A percentile compares a stretch with the other conserved stretches of the same genome.
Conservation (phyloP, 176 grass and related monocot genomes). For the Saccharum spontaneum region DNA sequence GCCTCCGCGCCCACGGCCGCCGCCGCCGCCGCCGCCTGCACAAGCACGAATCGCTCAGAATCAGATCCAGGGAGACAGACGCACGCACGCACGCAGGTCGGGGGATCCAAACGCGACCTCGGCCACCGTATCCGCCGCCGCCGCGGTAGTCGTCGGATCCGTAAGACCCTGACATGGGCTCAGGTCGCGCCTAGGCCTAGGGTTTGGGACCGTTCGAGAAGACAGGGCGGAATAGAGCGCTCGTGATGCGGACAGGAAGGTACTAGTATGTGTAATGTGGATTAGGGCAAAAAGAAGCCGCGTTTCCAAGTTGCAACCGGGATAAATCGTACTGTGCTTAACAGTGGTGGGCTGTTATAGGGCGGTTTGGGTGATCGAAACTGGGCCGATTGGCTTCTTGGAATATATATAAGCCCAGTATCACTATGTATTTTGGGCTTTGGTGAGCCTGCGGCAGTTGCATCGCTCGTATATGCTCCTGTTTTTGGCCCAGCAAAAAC, state of each 20-base stretch:
- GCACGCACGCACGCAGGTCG: not conserved
- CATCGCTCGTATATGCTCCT: not conserved
- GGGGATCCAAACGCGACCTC: not conserved
- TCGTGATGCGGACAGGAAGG: not conserved
- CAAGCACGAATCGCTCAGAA: slow-evolving; percentile 25
- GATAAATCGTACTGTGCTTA: not conserved
- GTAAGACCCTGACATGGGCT: slow-evolving; percentile 63
- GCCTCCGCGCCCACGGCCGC: slow-evolving; percentile 37
- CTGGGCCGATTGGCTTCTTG: not conserved
- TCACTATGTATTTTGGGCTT: not conserved
- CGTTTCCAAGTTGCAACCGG: not conserved
- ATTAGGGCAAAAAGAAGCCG: slow-evolving; percentile 26
- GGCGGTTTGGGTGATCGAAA: not conserved
- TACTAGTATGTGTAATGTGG: not conserved
- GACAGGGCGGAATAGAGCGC: slow-evolving; percentile 15
- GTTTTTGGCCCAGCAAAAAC: not conserved
- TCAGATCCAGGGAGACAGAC: slow-evolving; percentile 25
- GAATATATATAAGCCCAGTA: not conserved
- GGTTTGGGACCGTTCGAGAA: slow-evolving; percentile 42
- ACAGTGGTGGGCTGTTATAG: not conserved
- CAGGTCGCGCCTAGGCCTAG: slow-evolving; percentile 48
- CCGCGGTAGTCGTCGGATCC: slow-evolving; percentile 71
- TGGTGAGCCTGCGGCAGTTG: not conserved
- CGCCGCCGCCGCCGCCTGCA: slow-evolving; percentile 42
- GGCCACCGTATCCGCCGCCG: slow-evolving; percentile 21